A percentile compares a stretch with the other conserved stretches of the same genome.
These are phyloP conservation scores for Blastocladiella britannica DNA, from an alignment of 192 early-diverging fungal species.

Conservation along the genomic window DNA sequence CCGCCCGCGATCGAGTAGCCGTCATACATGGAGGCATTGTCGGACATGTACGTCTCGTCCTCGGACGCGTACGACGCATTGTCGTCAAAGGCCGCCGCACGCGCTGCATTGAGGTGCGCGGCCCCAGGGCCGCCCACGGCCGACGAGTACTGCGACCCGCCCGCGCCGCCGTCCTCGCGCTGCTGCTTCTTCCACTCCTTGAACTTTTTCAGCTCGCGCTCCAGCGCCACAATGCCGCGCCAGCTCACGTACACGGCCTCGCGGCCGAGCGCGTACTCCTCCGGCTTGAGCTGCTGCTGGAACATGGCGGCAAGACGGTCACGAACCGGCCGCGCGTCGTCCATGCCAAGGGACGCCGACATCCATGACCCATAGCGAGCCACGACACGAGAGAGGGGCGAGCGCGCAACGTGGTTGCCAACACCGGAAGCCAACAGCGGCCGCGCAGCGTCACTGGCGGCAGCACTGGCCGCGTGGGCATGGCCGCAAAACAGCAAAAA, in stretches of 20 bases:
- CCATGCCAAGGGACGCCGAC: neutral
- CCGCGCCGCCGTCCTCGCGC: neutral
- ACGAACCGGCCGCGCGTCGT: neutral
- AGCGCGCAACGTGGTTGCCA: too few relatives aligned
- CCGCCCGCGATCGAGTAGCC: neutral
- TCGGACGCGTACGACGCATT: neutral
- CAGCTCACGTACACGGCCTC: conserved; percentile 1
- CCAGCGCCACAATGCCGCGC: neutral
- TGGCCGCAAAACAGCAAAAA: conserved; percentile 56
- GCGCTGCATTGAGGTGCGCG: too few relatives aligned
- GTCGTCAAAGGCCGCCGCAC: neutral
- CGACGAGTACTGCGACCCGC: neutral
- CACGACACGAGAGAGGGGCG: too few relatives aligned
- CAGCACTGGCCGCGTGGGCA: too few relatives aligned
- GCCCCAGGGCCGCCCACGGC: neutral
- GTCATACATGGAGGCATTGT: neutral
- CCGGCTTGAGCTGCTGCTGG: neutral
- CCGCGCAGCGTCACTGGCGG: too few relatives aligned
- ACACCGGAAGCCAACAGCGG: too few relatives aligned
- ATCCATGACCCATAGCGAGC: too few relatives aligned
- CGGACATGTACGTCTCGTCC: neutral
- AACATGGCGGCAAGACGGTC: neutral
- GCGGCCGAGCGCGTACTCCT: neutral
- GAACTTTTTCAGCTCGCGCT: neutral
- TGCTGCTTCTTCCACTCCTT: conserved; percentile 1